Conservation (phyloP, 1,284 basidiomycete genomes). For the Mycena sp. region DNA sequence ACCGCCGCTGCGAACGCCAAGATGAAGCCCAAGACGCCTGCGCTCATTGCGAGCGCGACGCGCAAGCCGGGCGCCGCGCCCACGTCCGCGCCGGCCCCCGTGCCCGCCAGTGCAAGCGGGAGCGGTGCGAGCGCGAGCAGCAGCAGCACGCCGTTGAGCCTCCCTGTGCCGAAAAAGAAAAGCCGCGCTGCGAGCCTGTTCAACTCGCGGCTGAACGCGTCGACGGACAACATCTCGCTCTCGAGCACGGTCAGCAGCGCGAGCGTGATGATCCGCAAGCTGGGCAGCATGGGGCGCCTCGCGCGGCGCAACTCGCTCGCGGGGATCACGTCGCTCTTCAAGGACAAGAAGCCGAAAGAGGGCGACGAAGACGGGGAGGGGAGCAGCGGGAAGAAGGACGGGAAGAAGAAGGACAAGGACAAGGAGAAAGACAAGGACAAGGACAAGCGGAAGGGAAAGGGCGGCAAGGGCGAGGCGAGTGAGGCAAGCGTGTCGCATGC, state of each 20-base stretch:
- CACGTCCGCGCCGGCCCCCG: not conserved
- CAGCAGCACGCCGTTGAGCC: no score
- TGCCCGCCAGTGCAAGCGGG: not conserved
- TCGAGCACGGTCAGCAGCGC: slow-evolving; percentile 97
- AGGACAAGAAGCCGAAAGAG: slow-evolving; percentile 81
- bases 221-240: slow-evolving; percentile 97
- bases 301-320: slow-evolving; percentile 90
- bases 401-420: slow-evolving; percentile 18
- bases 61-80: slow-evolving; percentile 28
- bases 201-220: slow-evolving; percentile 91
- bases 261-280: slow-evolving; percentile 97
- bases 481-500: slow-evolving; percentile 86
- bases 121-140: not conserved
- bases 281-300: slow-evolving; percentile 93
- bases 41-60: slow-evolving; percentile 18
- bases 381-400: slow-evolving; percentile 31
- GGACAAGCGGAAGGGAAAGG: slow-evolving; percentile 51
- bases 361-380: slow-evolving; percentile 60
- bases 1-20: slow-evolving; percentile 2
- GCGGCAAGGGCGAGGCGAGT: slow-evolving; percentile 73
- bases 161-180: slow-evolving; percentile 61
- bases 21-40: slow-evolving; percentile 8
- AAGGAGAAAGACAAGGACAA: slow-evolving; percentile 66
- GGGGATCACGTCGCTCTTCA: slow-evolving; percentile 94
- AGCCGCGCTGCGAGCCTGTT: slow-evolving; percentile 80